These are phyloP conservation scores for Hygrophila difformis DNA, from an alignment of 257 asterid genomes.

Conservation along the genomic window DNA sequence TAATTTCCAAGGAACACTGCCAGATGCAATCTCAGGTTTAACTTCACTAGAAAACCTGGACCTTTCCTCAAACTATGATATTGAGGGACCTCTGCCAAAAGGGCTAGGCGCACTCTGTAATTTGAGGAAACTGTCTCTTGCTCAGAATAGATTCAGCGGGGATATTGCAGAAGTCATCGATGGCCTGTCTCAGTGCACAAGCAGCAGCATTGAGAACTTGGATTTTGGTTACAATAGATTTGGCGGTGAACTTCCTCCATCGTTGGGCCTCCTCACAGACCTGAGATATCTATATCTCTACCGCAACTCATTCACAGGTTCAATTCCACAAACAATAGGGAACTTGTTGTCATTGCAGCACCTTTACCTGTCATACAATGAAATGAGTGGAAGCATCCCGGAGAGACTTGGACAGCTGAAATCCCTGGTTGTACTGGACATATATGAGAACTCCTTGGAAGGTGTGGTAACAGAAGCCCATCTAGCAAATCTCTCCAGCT, in stretches of 20 bases:
- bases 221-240: slow-evolving; percentile 17
- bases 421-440: slow-evolving; percentile 16
- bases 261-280: slow-evolving; percentile 20
- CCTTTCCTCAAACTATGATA: slow-evolving; percentile 15
- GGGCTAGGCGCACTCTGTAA: slow-evolving; percentile 19
- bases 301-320: slow-evolving; percentile 21
- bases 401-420: slow-evolving; percentile 22
- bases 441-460: slow-evolving; percentile 23
- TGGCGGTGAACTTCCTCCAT: slow-evolving; percentile 16
- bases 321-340: slow-evolving; percentile 24
- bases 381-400: slow-evolving; percentile 25
- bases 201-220: slow-evolving; percentile 16
- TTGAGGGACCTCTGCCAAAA: slow-evolving; percentile 18
- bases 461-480: slow-evolving; percentile 35
- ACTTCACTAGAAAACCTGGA: slow-evolving; percentile 23
- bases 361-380: slow-evolving; percentile 20
- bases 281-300: slow-evolving; percentile 14
- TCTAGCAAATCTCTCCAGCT: slow-evolving; percentile 21
- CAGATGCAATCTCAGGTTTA: slow-evolving; percentile 13
- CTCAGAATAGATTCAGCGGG: slow-evolving; percentile 15
- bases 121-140: slow-evolving; percentile 15
- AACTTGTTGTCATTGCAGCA: slow-evolving; percentile 21
- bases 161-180: slow-evolving; percentile 7
- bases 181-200: slow-evolving; percentile 20
- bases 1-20: slow-evolving; percentile 8